A percentile compares a stretch with the other conserved stretches of the same genome.
These are phyloP conservation scores for Sphagnum fallax DNA, from an alignment of 228 moss, liverwort and hornwort genomes.

Conservation along the genomic window DNA sequence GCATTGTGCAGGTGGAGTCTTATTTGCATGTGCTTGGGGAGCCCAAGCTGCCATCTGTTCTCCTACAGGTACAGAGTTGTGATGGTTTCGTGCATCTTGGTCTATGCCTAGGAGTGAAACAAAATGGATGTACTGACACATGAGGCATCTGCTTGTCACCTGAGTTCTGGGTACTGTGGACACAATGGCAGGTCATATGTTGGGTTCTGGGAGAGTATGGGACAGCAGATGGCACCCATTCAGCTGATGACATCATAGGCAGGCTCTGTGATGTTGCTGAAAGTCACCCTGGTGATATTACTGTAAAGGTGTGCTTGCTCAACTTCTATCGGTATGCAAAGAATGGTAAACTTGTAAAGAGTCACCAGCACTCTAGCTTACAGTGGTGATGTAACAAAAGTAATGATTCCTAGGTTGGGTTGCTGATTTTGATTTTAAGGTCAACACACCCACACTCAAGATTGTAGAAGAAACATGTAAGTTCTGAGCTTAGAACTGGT, in stretches of 20 bases:
- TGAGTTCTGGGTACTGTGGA: no score
- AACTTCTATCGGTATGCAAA: neutral
- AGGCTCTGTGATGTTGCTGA: conserved; percentile 95
- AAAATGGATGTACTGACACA: no score
- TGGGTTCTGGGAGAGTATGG: conserved; percentile 98
- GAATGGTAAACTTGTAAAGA: neutral
- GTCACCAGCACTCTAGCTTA: no score
- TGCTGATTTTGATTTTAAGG: no score
- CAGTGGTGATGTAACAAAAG: no score
- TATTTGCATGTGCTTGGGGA: conserved; percentile 83
- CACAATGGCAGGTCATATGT: conserved; percentile 66
- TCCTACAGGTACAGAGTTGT: conserved; percentile 57
- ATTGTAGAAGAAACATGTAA: no score
- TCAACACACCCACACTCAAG: no score
- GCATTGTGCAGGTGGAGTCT: conserved; percentile 61
- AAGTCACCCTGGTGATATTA: conserved; percentile 73
- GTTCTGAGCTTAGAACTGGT: no score
- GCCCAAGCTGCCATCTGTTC: conserved; percentile 81
- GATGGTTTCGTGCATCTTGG: neutral
- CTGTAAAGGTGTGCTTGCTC: conserved; percentile 55
- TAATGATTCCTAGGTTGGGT: no score
- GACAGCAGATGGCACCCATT: conserved; percentile 70
- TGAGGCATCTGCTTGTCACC: no score
- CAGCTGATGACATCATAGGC: conserved; percentile 73
- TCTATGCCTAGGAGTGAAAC: no score